Evolutionary conservation across 1,284 basidiomycete genomes (phyloP).

Genomic region (Ustilago hordei): DNA sequence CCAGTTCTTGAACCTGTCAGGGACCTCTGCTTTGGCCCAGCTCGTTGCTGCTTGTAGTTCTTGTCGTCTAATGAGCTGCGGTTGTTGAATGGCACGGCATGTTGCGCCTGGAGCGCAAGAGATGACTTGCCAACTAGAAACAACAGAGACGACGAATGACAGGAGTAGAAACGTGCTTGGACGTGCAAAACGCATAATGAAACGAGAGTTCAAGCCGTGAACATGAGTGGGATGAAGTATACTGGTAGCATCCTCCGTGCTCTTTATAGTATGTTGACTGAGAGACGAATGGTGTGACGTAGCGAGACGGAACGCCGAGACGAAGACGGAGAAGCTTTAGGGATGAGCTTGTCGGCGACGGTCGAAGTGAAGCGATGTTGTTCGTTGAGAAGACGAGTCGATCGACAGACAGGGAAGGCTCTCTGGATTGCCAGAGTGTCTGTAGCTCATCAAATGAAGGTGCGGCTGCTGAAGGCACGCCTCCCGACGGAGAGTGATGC

Average conservation of each 20-base stretch:
- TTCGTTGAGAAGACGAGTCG: not conserved
- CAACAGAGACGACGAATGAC: not conserved
- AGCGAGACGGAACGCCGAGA: not conserved
- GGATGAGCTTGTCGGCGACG: not conserved
- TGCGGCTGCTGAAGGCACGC: not conserved
- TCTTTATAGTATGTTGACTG: not conserved
- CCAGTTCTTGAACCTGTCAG: slow-evolving; percentile 20
- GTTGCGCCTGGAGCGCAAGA: not conserved
- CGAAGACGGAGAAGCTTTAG: not conserved
- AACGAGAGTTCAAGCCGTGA: not conserved
- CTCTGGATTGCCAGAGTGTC: not conserved
- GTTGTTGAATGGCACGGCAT: no score
- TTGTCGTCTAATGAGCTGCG: slow-evolving; percentile 1
- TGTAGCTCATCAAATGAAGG: not conserved
- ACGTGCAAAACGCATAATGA: not conserved
- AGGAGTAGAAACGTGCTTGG: not conserved
- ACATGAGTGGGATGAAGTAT: not conserved
- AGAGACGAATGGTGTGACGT: not conserved
- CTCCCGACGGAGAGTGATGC: not conserved
- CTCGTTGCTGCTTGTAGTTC: not conserved
- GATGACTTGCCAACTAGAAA: not conserved
- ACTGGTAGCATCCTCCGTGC: not conserved
- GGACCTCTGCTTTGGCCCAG: slow-evolving; percentile 22
- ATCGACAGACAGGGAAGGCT: not conserved
- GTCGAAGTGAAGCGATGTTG: not conserved